Evolutionary conservation across 768 basidiomycete species (phyloP).

Genomic region (Lactarius tabidus): DNA sequence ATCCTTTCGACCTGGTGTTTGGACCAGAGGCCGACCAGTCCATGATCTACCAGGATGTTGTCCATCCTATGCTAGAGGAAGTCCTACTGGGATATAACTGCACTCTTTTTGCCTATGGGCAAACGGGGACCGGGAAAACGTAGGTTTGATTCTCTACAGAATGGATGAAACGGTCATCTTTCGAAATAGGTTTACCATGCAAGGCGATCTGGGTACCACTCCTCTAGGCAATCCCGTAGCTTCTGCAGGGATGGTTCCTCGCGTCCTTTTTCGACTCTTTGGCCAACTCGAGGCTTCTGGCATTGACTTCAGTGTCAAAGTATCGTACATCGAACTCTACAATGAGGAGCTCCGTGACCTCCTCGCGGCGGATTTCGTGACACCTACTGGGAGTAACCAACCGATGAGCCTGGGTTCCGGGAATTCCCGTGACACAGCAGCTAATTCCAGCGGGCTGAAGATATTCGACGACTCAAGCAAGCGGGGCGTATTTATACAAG

Average conservation of each 20-base stretch:
- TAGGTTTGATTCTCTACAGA: constrained; percentile 39
- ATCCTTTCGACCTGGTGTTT: constrained; percentile 93
- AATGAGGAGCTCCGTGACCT: constrained; percentile 98
- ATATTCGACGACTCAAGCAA: constrained; percentile 92
- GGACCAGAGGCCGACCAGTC: constrained; percentile 96
- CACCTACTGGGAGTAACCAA: constrained; percentile 62
- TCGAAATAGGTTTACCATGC: constrained; percentile 81
- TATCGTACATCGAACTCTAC: constrained; percentile 93
- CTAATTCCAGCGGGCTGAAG: constrained; percentile 58
- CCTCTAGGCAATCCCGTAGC: constrained; percentile 84
- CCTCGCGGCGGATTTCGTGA: constrained; percentile 70
- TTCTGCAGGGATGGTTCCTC: constrained; percentile 93
- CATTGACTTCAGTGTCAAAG: constrained; percentile 86
- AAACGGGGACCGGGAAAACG: constrained; percentile 99
- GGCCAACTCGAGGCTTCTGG: constrained; percentile 74
- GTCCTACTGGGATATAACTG: constrained; percentile 97
- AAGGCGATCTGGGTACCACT: constrained; percentile 83
- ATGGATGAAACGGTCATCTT: not conserved
- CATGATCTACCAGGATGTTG: constrained; percentile 90
- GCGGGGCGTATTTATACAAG: constrained; percentile 89
- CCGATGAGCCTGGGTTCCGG: constrained; percentile 68
- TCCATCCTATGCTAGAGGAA: constrained; percentile 87
- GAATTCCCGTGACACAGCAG: constrained; percentile 41
- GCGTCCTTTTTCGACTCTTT: constrained; percentile 88
- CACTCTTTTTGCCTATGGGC: constrained; percentile 95